phyloP scores from a whole-genome alignment of 1,284 basidiomycete species.

The Ceratobasidium sp. region DNA sequence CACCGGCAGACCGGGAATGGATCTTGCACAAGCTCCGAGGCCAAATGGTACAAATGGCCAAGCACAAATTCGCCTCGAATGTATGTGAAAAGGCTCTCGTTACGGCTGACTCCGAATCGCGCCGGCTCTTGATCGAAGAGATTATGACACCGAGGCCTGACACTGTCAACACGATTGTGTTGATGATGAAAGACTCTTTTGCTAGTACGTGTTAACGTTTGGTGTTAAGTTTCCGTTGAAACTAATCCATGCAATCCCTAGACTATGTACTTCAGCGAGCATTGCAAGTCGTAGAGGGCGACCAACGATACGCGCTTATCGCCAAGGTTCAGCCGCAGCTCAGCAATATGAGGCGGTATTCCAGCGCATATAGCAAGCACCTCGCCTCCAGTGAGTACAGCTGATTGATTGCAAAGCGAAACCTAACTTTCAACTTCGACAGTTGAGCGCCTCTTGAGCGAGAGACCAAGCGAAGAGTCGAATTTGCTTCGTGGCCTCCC shows the following conservation, averaged over 20 bases:
- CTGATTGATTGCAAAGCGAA: background rate
- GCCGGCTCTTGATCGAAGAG: conserved; percentile 80
- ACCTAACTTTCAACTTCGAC: background rate
- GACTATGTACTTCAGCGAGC: conserved; percentile 87
- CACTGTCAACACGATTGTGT: conserved; percentile 69
- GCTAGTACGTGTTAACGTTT: conserved; percentile 68
- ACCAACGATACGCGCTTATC: conserved; percentile 74
- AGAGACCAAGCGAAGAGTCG: conserved; percentile 23
- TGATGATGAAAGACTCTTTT: conserved; percentile 92
- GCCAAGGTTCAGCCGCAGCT: conserved; percentile 73
- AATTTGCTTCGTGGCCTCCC: conserved; percentile 35
- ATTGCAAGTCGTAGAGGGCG: conserved; percentile 72
- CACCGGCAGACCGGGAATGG: conserved; percentile 71
- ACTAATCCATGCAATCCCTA: conserved; percentile 50
- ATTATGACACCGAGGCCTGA: conserved; percentile 75
- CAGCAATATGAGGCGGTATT: conserved; percentile 73
- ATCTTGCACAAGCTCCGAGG: conserved; percentile 81
- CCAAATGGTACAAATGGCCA: conserved; percentile 80
- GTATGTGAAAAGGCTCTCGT: conserved; percentile 94
- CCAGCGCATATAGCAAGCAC: conserved; percentile 79
- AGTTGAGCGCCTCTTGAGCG: conserved; percentile 45
- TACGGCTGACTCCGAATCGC: conserved; percentile 70
- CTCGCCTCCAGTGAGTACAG: conserved; percentile 73
- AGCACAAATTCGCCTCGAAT: conserved; percentile 97
- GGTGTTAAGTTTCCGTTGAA: conserved; percentile 19